Percentiles rank a stretch among this genome's conserved stretches.
These are phyloP conservation scores for Fusarium sulawesiense DNA, from an alignment of 2,329 filamentous ascomycete species.

Conservation along the genomic window DNA sequence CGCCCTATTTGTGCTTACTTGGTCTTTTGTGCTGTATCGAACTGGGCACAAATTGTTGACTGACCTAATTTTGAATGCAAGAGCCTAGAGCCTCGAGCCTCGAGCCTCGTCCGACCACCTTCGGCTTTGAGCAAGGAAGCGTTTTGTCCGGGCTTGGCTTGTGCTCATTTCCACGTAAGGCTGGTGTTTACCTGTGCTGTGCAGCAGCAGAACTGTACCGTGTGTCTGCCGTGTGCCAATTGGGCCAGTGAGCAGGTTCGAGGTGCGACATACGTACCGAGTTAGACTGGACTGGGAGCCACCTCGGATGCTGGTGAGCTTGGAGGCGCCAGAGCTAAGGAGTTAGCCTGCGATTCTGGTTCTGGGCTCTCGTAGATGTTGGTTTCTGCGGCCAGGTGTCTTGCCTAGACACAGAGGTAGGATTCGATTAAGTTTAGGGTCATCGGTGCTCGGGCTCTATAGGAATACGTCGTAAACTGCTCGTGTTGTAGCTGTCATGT, in stretches of 20 bases:
- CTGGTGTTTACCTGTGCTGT: slow-evolving; percentile 8
- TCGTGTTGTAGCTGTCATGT: background rate
- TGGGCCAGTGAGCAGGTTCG: background rate
- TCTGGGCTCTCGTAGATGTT: slow-evolving; percentile 31
- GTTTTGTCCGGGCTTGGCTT: slow-evolving; percentile 14
- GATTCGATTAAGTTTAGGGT: background rate
- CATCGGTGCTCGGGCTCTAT: background rate
- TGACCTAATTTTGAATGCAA: background rate
- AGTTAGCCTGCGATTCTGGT: slow-evolving; percentile 34
- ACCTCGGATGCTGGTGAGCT: slow-evolving; percentile 6
- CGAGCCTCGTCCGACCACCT: slow-evolving; percentile 10
- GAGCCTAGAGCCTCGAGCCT: background rate
- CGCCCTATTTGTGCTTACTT: slow-evolving; percentile 32
- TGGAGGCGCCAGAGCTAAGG: slow-evolving; percentile 9
- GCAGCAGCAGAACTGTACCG: background rate
- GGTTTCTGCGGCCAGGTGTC: background rate
- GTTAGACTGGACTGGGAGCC: background rate
- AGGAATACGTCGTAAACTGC: no score
- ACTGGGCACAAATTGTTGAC: background rate
- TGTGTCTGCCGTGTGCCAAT: background rate
- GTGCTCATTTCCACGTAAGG: slow-evolving; percentile 22
- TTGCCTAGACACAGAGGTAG: background rate
- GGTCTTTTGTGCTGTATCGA: background rate
- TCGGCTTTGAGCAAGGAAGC: slow-evolving; percentile 21
- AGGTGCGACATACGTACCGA: slow-evolving; percentile 12